Conservation (phyloP, 2,329 filamentous ascomycete genomes). For the Xylariaceae sp. region DNA sequence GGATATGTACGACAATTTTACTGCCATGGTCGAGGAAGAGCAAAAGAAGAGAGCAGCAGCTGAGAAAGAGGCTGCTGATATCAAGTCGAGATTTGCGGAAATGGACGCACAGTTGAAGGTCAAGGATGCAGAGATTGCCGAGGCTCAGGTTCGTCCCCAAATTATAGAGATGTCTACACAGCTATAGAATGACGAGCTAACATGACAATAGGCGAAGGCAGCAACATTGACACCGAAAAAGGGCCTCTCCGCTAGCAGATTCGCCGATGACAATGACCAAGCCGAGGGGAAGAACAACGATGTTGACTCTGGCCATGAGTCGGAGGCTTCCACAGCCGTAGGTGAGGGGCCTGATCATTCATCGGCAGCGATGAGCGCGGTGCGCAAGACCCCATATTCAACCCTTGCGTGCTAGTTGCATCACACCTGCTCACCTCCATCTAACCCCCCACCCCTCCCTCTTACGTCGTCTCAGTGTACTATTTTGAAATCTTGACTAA, state of each 20-base stretch:
- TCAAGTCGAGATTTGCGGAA: conserved; percentile 39
- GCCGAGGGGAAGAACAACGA: conserved; percentile 39
- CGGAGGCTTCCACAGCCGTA: conserved; percentile 47
- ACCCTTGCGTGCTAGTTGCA: conserved; percentile 36
- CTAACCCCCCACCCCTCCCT: background rate
- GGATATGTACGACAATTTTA: conserved; percentile 66
- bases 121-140: conserved; percentile 65
- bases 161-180: background rate
- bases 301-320: conserved; percentile 37
- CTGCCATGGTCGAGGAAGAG: conserved; percentile 61
- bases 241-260: conserved; percentile 59
- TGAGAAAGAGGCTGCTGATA: conserved; percentile 37
- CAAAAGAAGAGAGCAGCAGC: conserved; percentile 42
- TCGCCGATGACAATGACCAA: conserved; percentile 47
- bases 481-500: conserved; percentile 24
- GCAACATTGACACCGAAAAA: conserved; percentile 45
- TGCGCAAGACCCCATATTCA: conserved; percentile 54
- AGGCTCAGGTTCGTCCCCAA: conserved; percentile 54
- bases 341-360: conserved; percentile 66
- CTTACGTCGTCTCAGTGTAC: background rate
- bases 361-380: conserved; percentile 68
- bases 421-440: conserved; percentile 27
- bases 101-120: conserved; percentile 50
- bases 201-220: conserved; percentile 46
- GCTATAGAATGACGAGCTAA: conserved; percentile 17